These are phyloP conservation scores for Aspergillus nanangensis DNA, from an alignment of 495 filamentous ascomycete genomes.

Conservation along the genomic window DNA sequence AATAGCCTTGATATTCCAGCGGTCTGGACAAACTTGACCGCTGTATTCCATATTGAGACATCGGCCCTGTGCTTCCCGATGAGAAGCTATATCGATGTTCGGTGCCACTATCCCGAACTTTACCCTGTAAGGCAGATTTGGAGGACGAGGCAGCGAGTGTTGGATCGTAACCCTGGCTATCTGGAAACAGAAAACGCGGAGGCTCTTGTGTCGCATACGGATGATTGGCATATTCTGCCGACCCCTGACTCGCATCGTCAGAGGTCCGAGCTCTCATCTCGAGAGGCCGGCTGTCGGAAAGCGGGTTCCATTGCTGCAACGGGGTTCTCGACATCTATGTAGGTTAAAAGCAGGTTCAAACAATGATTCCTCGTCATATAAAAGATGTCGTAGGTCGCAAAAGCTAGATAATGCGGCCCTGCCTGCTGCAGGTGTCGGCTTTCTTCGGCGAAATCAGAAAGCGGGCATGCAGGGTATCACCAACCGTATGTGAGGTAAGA, in stretches of 20 bases:
- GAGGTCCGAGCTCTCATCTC: slow-evolving; percentile 4
- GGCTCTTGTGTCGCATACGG: slow-evolving; percentile 10
- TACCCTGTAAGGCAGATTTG: slow-evolving; percentile 14
- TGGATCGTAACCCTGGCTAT: slow-evolving; percentile 16
- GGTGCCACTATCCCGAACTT: slow-evolving; percentile 11
- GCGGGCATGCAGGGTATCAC: not conserved
- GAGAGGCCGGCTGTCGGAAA: slow-evolving; percentile 10
- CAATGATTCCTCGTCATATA: not conserved
- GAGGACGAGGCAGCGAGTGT: slow-evolving; percentile 11
- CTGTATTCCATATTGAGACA: slow-evolving; percentile 15
- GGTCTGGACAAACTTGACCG: slow-evolving; percentile 18
- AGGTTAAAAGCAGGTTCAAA: not conserved
- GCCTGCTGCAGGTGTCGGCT: slow-evolving; percentile 1
- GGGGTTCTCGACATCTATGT: slow-evolving; percentile 23
- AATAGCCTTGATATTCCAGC: slow-evolving; percentile 15
- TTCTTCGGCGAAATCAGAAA: not conserved
- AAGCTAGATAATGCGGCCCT: not conserved
- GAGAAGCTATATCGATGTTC: slow-evolving; percentile 25
- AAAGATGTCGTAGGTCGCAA: not conserved
- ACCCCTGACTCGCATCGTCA: slow-evolving; percentile 9
- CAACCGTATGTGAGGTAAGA: not conserved
- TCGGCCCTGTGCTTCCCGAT: slow-evolving; percentile 14
- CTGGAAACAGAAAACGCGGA: slow-evolving; percentile 19
- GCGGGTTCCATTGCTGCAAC: slow-evolving; percentile 13
- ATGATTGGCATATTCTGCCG: slow-evolving; percentile 4